Evolutionary conservation across 2,329 filamentous ascomycete species (phyloP).

Genomic region (Colletotrichum tropicicola): DNA sequence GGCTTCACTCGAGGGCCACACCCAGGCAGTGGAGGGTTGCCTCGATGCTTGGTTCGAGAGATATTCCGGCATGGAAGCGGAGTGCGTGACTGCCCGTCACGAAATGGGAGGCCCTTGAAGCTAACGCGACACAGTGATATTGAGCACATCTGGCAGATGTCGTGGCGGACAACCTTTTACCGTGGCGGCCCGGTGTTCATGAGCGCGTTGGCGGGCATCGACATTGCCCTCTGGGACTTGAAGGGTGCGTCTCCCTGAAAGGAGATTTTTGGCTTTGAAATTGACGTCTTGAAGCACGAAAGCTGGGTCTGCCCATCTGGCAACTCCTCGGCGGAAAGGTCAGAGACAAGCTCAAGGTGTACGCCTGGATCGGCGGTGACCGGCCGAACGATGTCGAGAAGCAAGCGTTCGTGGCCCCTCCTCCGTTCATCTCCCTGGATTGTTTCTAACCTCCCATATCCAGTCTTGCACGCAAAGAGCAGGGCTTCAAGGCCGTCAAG

Average conservation of each 20-base stretch:
- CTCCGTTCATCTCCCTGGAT: background rate
- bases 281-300: slow-evolving; percentile 44
- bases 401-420: slow-evolving; percentile 59
- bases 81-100: slow-evolving; percentile 54
- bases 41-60: slow-evolving; percentile 72
- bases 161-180: slow-evolving; percentile 78
- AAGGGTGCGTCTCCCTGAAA: slow-evolving; percentile 54
- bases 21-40: slow-evolving; percentile 77
- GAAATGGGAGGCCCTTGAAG: fast-evolving
- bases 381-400: slow-evolving; percentile 71
- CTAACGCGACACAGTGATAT: slow-evolving; percentile 64
- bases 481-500: slow-evolving; percentile 75
- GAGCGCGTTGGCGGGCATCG: slow-evolving; percentile 79
- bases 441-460: background rate
- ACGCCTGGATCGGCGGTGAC: slow-evolving; percentile 83
- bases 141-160: slow-evolving; percentile 82
- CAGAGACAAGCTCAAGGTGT: slow-evolving; percentile 74
- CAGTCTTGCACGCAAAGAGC: slow-evolving; percentile 63
- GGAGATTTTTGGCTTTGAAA: fast-evolving
- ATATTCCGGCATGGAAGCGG: slow-evolving; percentile 74
- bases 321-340: slow-evolving; percentile 80
- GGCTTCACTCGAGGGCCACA: slow-evolving; percentile 78
- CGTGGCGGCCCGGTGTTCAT: slow-evolving; percentile 83
- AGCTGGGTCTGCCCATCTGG: slow-evolving; percentile 72
- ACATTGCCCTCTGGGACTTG: slow-evolving; percentile 83